Conservation (phyloP, 1,284 basidiomycete species). For the Hypsizygus ulmarius region DNA sequence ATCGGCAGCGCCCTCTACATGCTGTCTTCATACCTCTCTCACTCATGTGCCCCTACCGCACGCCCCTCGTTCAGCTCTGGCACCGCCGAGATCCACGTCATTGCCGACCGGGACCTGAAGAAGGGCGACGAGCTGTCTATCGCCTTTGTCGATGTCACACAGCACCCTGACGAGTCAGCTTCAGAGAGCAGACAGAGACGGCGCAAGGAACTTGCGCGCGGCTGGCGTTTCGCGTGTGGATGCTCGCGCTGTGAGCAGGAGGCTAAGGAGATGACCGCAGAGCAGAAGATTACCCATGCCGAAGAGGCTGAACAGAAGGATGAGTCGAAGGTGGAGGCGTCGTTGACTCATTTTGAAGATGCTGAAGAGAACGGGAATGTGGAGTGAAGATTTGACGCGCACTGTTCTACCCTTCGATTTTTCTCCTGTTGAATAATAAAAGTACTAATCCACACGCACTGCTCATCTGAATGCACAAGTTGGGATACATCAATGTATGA, state of each 20-base stretch:
- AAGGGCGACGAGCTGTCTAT: conserved; percentile 73
- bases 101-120: conserved; percentile 62
- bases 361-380: conserved; percentile 11
- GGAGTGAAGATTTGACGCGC: conserved; percentile 2
- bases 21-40: conserved; percentile 72
- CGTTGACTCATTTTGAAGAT: conserved; percentile 10
- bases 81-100: conserved; percentile 61
- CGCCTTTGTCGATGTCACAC: conserved; percentile 67
- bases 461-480: too few species aligned
- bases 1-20: conserved; percentile 71
- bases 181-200: conserved; percentile 59
- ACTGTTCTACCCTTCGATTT: background rate
- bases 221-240: conserved; percentile 75
- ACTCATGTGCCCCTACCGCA: conserved; percentile 69
- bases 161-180: conserved; percentile 49
- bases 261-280: conserved; percentile 30
- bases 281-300: conserved; percentile 37
- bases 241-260: conserved; percentile 66
- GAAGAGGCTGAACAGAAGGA: conserved; percentile 42
- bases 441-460: background rate
- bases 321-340: conserved; percentile 55
- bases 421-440: background rate
- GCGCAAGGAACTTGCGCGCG: conserved; percentile 69
- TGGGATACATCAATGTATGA: too few species aligned
- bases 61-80: conserved; percentile 60